Percentiles rank a stretch among this genome's conserved stretches.
Evolutionary conservation across 305 asterid genomes (phyloP).

Genomic region (Fraxinus sp.): DNA sequence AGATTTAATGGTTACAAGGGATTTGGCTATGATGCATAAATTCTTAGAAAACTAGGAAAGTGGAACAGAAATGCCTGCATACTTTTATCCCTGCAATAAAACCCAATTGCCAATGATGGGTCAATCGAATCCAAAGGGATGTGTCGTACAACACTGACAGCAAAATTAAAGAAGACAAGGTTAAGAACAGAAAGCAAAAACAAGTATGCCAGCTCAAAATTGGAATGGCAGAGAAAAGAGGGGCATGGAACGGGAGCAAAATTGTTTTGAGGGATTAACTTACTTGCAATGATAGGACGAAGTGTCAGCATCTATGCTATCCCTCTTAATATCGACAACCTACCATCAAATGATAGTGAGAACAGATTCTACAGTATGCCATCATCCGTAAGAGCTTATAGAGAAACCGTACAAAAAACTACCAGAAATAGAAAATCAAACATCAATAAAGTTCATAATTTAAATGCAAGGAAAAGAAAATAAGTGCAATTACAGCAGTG

Average conservation of each 20-base stretch:
- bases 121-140: constrained; percentile 81
- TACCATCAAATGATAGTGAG: constrained; percentile 34
- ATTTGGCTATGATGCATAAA: neutral
- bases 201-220: neutral
- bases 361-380: neutral
- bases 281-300: constrained; percentile 91
- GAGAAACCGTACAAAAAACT: neutral
- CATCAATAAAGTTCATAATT: neutral
- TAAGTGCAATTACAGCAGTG: neutral
- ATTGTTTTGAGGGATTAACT: constrained; percentile 23
- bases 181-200: constrained; percentile 11
- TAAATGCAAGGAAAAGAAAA: neutral
- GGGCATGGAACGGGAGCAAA: neutral
- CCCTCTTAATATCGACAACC: constrained; percentile 64
- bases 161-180: constrained; percentile 21
- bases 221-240: neutral
- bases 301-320: constrained; percentile 56
- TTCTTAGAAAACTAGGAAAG: neutral
- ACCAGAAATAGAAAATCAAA: constrained; percentile 5
- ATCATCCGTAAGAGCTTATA: neutral
- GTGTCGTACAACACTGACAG: constrained; percentile 63
- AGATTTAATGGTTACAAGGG: neutral
- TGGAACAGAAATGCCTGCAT: constrained; percentile 1
- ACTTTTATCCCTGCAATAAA: constrained; percentile 46
- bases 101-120: constrained; percentile 75